Conservation (phyloP, 1,284 basidiomycete genomes). For the Tausonia pullulans region DNA sequence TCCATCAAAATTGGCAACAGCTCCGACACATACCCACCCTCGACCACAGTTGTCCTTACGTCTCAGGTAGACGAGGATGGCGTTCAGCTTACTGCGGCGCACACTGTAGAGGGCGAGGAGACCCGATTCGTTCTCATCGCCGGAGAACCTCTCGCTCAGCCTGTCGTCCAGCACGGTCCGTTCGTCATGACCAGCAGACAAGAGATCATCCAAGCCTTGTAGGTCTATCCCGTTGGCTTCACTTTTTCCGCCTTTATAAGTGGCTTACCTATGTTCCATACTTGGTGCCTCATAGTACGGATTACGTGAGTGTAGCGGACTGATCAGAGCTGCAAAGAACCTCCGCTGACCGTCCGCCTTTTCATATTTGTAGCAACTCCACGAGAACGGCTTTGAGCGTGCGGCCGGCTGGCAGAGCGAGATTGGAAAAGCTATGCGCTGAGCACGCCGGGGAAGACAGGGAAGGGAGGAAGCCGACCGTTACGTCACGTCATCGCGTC, state of each 20-base stretch:
- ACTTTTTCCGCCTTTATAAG: neutral
- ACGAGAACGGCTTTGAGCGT: slow-evolving; percentile 80
- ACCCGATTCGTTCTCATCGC: slow-evolving; percentile 68
- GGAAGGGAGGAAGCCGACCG: too few relatives aligned
- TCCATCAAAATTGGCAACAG: slow-evolving; percentile 46
- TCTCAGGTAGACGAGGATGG: slow-evolving; percentile 29
- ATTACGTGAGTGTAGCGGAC: too few relatives aligned
- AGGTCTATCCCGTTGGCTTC: slow-evolving; percentile 24
- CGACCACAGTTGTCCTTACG: slow-evolving; percentile 48
- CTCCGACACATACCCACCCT: slow-evolving; percentile 21
- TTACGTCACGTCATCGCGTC: too few relatives aligned
- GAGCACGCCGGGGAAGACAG: neutral
- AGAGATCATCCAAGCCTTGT: slow-evolving; percentile 75
- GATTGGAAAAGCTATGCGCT: slow-evolving; percentile 44
- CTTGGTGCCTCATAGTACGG: too few relatives aligned
- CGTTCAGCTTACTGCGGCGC: slow-evolving; percentile 29
- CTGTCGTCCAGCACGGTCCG: slow-evolving; percentile 47
- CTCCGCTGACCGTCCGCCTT: neutral
- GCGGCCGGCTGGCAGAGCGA: slow-evolving; percentile 77
- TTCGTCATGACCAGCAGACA: slow-evolving; percentile 65
- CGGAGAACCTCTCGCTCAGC: slow-evolving; percentile 80
- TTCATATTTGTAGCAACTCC: slow-evolving; percentile 42
- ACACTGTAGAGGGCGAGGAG: slow-evolving; percentile 43
- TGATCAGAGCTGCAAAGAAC: neutral
- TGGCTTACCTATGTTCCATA: neutral